Base-by-base conservation (phyloP, 169 alveolate species). In the Plasmodium gaboni region DNA sequence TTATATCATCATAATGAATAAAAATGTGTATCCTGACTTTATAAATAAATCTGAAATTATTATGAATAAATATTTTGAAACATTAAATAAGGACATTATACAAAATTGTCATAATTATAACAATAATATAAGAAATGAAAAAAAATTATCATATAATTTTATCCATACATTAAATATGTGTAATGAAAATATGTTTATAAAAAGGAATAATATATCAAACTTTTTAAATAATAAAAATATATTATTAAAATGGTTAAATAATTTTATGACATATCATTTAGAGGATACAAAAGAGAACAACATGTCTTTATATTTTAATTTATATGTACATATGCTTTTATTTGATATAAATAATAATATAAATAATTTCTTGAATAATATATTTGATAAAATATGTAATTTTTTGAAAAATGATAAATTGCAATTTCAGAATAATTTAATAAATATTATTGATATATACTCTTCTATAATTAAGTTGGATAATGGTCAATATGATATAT, bases 291-390 rank as follows among this genome's bases (percentile, higher is more conserved):
- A 60, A 10, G 4, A 26, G 22, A 19, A 19, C 2, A 65, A 38
- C 46, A 1, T 38, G 2, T 38, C 46, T 38, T 38, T 10, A 5
- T 71, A 48, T 60, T 86, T 86, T 48, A 38, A 61, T 13, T 38
- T 86, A 50, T 74, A 71, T 61, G 87, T 86, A 15, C 92, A 86
- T 61, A 86, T 86, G 92, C 76, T 86, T 74, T 53, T 86, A 71
- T 86, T 86, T 73, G 92, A 86, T 22, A 48, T 86, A 24, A 86
- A 70, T 32, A 55, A 60, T 55, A 55, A 86, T 38, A 24, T 86
- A 86, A 59, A 26, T 7, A 59, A 59, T 86, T 86, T 86, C 64
- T 46, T 64, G 8, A 46, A 59, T 22, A 51, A 57, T 44, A 32
- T 71, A 32, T 55, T 86, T 53, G 42, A 26, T 15, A 57, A 59